Evolutionary conservation across 352 stramenopile genomes (phyloP).

Genomic region (Globisporangium megalacanthum): DNA sequence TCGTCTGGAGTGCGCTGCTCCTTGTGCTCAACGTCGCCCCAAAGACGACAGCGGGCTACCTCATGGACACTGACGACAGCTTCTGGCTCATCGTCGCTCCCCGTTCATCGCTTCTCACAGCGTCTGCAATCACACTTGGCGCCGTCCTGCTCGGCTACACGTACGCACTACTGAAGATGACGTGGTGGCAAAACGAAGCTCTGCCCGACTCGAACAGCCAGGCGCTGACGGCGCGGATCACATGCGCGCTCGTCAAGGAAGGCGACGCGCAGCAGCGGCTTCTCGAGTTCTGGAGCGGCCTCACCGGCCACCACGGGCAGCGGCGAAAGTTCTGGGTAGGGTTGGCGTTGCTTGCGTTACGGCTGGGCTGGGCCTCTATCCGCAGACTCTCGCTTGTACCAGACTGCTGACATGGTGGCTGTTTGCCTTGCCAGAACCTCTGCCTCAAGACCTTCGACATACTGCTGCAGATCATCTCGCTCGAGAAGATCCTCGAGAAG

Average conservation of each 20-base stretch:
- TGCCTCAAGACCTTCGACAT: slow-evolving; percentile 28
- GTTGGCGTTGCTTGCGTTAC: background rate
- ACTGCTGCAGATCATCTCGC: slow-evolving; percentile 17
- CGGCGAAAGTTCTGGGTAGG: slow-evolving; percentile 44
- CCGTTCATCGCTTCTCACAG: slow-evolving; percentile 9
- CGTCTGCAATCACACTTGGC: slow-evolving; percentile 16
- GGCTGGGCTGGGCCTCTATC: background rate
- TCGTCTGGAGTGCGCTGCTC: slow-evolving; percentile 30
- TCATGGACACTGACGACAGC: slow-evolving; percentile 46
- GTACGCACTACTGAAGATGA: slow-evolving; percentile 24
- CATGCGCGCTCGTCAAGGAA: slow-evolving; percentile 2
- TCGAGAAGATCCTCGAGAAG: slow-evolving; percentile 23
- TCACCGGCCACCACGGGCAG: slow-evolving; percentile 22
- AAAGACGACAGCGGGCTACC: slow-evolving; percentile 29
- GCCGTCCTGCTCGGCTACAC: slow-evolving; percentile 21
- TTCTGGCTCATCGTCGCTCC: slow-evolving; percentile 38
- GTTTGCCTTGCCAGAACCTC: slow-evolving; percentile 20
- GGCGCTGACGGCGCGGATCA: slow-evolving; percentile 3
- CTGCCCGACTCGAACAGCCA: slow-evolving; percentile 6
- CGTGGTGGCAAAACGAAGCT: slow-evolving; percentile 18
- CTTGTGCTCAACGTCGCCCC: slow-evolving; percentile 32
- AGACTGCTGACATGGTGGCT: background rate
- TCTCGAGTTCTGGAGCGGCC: slow-evolving; percentile 17
- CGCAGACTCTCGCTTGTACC: too few relatives aligned
- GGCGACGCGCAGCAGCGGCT: background rate